Conservation (phyloP, 192 early-diverging fungal species). For the Pilobolus umbonatus region DNA sequence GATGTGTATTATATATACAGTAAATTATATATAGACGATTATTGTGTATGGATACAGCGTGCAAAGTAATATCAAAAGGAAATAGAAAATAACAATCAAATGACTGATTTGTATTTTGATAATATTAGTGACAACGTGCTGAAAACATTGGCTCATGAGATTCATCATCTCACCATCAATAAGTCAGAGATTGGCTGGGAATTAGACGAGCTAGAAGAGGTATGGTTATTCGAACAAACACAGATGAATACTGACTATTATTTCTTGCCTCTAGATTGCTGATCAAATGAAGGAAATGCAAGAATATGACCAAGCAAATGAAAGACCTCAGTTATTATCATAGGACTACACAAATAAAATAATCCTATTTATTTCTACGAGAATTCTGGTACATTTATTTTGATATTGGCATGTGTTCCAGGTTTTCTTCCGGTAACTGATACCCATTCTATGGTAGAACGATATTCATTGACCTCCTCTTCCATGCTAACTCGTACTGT, state of each 20-base stretch:
- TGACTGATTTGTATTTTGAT: conserved; percentile 8
- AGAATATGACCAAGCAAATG: neutral
- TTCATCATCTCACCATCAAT: conserved; percentile 63
- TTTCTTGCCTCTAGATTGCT: neutral
- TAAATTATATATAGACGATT: conserved; percentile 89
- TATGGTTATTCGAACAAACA: conserved; percentile 1
- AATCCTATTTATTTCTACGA: too few relatives aligned
- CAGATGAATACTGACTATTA: neutral
- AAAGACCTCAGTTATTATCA: conserved; percentile 7
- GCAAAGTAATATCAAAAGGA: conserved; percentile 47
- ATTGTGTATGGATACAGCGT: conserved; percentile 92
- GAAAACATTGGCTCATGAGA: conserved; percentile 72
- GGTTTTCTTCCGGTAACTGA: neutral
- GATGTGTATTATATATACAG: conserved; percentile 86
- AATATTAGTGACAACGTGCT: conserved; percentile 62
- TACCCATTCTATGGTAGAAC: neutral
- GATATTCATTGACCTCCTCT: neutral
- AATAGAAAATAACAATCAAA: neutral
- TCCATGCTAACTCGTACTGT: neutral
- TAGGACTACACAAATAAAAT: neutral
- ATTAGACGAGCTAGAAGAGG: conserved; percentile 76
- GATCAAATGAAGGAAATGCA: conserved; percentile 16
- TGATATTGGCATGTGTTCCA: too few relatives aligned
- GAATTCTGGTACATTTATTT: too few relatives aligned
- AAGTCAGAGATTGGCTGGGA: conserved; percentile 73